Evolutionary conservation across 768 basidiomycete genomes (phyloP).

Genomic region (Leucogyrophana mollusca): DNA sequence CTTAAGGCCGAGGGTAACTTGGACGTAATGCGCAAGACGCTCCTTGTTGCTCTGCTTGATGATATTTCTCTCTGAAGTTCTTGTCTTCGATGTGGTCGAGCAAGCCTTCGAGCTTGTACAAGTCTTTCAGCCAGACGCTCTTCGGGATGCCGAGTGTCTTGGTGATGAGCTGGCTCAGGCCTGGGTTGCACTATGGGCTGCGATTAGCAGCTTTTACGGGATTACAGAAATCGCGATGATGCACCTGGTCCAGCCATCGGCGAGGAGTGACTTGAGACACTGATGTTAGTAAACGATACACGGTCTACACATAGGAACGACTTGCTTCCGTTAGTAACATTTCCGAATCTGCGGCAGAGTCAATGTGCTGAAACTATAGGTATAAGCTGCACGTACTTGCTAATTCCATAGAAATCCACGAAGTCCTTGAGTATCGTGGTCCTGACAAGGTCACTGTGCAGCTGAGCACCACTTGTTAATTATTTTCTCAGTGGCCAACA

Average conservation of each 20-base stretch:
- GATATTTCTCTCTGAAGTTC: conserved; percentile 70
- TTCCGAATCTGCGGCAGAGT: conserved; percentile 55
- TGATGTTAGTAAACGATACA: neutral
- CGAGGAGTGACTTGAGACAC: conserved; percentile 73
- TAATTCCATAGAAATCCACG: conserved; percentile 86
- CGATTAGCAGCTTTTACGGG: neutral
- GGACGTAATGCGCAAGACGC: conserved; percentile 74
- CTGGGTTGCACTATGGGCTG: conserved; percentile 73
- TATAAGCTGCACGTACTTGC: conserved; percentile 50
- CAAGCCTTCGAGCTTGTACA: conserved; percentile 75
- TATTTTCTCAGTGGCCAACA: neutral
- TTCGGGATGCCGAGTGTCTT: conserved; percentile 74
- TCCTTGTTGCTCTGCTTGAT: conserved; percentile 93
- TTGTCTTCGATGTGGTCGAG: conserved; percentile 70
- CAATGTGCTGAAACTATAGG: conserved; percentile 9
- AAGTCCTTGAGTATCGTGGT: conserved; percentile 88
- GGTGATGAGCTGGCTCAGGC: conserved; percentile 82
- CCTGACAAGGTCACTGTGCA: conserved; percentile 87
- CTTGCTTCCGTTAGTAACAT: conserved; percentile 92
- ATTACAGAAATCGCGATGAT: neutral
- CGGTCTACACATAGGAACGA: conserved; percentile 10
- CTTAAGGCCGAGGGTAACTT: conserved; percentile 64
- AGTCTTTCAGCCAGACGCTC: conserved; percentile 82
- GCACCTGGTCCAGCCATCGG: conserved; percentile 83
- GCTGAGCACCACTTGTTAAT: conserved; percentile 30